Evolutionary conservation across 208 protist species (phyloP), one percentile per base, ranked within the genome.

Genomic region (Willaertia magna): DNA sequence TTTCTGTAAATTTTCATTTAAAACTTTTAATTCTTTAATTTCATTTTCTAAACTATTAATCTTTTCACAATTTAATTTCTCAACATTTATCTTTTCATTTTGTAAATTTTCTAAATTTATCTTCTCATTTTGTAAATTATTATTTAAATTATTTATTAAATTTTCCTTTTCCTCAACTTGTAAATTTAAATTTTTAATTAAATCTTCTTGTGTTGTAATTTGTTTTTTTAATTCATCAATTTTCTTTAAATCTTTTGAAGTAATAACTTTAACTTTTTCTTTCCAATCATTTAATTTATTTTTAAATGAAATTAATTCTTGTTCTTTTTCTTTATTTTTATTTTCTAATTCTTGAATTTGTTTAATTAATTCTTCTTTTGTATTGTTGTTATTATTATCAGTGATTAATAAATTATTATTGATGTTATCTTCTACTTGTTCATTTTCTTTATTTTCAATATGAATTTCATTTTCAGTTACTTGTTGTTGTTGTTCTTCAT

Each of bases 201-300:
- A 34, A 9, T 67, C 34, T 34, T 67, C 55, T 1, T 34, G 22
- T 14, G 55, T 67, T 1, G 55, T 34, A 18, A 67, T 26, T 67
- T 67, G 55, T 26, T 83, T 83, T 55, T 83, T 83, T 7, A 55
- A 55, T 43, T 34, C 11, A 55, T 83, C 44, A 43, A 83, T 83
- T 16, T 48, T 83, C 34, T 83, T 30, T 30, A 43, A 11, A 40
- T 83, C 78, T 26, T 55, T 83, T n/a, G 43, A 40, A 16, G 40
- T 83, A 42, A 83, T 83, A 43, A 46, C 30, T 42, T 83, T 83
- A 0, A 83, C 78, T 55, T 83, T 83, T 39, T 55, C 78, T 55
- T 83, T 83, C 78, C 78, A 83, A 26, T 83, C 78, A 2, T 47
- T 40, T 7, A 83, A 30, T 26, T 83, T 83, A 43, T 9, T 83